Conservation (phyloP, 2,329 filamentous ascomycete genomes). For the Talaromyces sp. region DNA sequence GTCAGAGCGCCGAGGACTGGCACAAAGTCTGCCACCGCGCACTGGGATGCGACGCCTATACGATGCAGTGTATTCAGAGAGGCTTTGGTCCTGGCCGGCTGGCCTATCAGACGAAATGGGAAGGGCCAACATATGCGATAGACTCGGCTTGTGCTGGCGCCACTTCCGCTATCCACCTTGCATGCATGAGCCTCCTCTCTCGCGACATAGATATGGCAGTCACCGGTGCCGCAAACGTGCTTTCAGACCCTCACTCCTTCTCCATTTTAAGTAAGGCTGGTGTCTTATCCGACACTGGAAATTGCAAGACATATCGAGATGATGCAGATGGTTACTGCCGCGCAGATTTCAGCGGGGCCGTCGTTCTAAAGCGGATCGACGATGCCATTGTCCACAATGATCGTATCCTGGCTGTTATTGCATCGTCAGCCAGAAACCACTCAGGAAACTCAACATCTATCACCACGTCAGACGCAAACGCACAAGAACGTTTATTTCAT, state of each 20-base stretch:
- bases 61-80: constrained; percentile 41
- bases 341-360: neutral
- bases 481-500: neutral
- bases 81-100: neutral
- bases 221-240: neutral
- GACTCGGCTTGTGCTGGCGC: constrained; percentile 50
- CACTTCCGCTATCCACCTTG: neutral
- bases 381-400: neutral
- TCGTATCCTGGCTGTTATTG: neutral
- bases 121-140: constrained; percentile 61
- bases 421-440: neutral
- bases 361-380: neutral
- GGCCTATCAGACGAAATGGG: constrained; percentile 67
- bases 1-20: constrained; percentile 64
- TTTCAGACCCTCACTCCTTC: neutral
- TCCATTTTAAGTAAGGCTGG: neutral
- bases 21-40: constrained; percentile 59
- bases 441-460: neutral
- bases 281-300: neutral
- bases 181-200: constrained; percentile 25
- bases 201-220: neutral
- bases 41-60: constrained; percentile 64
- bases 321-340: neutral
- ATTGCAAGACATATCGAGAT: neutral
- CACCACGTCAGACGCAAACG: neutral